Percentiles rank a stretch among this genome's conserved stretches.
These are phyloP conservation scores for Erysiphe pulchra DNA, from an alignment of 2,329 filamentous ascomycete species.

Conservation along the genomic window DNA sequence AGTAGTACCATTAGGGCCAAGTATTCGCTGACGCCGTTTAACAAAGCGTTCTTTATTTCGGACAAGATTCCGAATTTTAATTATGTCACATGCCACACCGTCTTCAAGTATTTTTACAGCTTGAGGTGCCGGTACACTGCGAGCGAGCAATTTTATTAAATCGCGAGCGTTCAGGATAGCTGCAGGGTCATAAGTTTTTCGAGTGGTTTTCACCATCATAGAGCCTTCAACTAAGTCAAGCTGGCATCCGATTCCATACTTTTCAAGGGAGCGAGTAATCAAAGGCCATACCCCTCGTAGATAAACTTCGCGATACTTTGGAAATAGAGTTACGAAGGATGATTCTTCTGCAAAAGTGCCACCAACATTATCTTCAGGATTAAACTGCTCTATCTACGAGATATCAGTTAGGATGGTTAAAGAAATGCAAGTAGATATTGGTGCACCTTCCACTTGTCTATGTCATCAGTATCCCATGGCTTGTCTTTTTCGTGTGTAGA, in stretches of 20 bases:
- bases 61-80: constrained; percentile 81
- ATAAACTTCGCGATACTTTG: constrained; percentile 90
- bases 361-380: constrained; percentile 55
- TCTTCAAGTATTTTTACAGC: constrained; percentile 89
- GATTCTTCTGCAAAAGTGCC: constrained; percentile 86
- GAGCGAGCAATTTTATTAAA: constrained; percentile 72
- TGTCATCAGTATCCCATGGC: constrained; percentile 87
- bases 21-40: constrained; percentile 75
- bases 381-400: constrained; percentile 51
- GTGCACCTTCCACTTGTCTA: constrained; percentile 76
- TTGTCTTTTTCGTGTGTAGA: constrained; percentile 77
- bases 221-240: constrained; percentile 86
- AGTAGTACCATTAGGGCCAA: constrained; percentile 77
- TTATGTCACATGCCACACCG: constrained; percentile 73
- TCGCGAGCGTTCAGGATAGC: constrained; percentile 85
- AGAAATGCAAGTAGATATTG: neutral
- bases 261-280: constrained; percentile 67
- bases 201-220: constrained; percentile 90
- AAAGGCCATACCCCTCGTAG: constrained; percentile 82
- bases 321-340: constrained; percentile 67
- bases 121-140: constrained; percentile 79
- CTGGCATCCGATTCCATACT: constrained; percentile 67
- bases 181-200: constrained; percentile 76
- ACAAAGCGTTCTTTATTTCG: constrained; percentile 89
- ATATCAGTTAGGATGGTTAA: constrained; percentile 1